Conservation (phyloP, 2,329 filamentous ascomycete species). For the Hyphodiscus sp. region DNA sequence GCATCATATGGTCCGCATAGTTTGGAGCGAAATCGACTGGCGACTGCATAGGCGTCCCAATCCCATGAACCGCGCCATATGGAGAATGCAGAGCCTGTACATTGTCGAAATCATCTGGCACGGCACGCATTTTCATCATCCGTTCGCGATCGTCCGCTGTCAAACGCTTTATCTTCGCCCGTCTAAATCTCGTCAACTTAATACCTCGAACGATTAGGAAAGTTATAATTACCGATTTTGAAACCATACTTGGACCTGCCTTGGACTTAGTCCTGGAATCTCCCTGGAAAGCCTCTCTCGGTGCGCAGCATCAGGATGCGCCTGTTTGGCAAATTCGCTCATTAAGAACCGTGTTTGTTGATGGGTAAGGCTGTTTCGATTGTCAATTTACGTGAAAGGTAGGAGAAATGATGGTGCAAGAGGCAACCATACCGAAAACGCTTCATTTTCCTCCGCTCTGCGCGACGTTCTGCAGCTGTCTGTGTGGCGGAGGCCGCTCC, state of each 20-base stretch:
- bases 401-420: not conserved
- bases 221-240: constrained; percentile 73
- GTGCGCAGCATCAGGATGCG: constrained; percentile 87
- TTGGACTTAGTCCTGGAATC: constrained; percentile 83
- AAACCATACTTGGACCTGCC: constrained; percentile 97
- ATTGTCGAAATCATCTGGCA: constrained; percentile 66
- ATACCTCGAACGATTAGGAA: not conserved
- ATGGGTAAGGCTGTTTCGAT: constrained; percentile 62
- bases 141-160: constrained; percentile 64
- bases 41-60: constrained; percentile 29
- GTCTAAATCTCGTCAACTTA: constrained; percentile 36
- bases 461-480: constrained; percentile 50
- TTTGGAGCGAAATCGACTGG: constrained; percentile 34
- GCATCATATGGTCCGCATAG: constrained; percentile 49
- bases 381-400: constrained; percentile 30
- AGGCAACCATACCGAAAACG: constrained; percentile 58
- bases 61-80: constrained; percentile 46
- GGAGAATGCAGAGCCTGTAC: constrained; percentile 62
- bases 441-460: constrained; percentile 64
- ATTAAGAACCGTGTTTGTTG: constrained; percentile 96
- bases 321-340: constrained; percentile 94
- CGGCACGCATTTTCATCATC: constrained; percentile 66
- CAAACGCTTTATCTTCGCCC: constrained; percentile 66
- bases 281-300: constrained; percentile 80
- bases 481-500: constrained; percentile 37